Evolutionary conservation across 1,284 basidiomycete genomes (phyloP), one percentile per base, ranked within the genome.

Genomic region (Meripilus lineatus): DNA sequence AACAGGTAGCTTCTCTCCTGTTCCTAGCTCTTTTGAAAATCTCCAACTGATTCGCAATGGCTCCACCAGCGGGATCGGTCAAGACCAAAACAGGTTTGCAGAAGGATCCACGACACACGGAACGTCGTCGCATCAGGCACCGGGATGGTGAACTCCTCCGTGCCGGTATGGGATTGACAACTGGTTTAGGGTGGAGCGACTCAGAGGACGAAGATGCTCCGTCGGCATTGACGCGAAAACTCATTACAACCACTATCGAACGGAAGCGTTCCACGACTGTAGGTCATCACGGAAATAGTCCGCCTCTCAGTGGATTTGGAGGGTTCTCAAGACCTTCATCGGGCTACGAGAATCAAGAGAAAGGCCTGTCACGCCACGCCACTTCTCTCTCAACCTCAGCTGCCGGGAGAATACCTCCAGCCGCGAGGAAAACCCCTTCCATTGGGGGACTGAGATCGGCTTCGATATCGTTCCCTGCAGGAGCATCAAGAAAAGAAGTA

Each of bases 171-270:
- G 86, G 86, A 1, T 59, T 89, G 41, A 89, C 87, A 2, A 89
- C 86, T 3, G 86, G 86, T 0, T 65, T 89, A 10, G 86, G 86
- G 0, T 89, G 86, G 87, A 86, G 83, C 55, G 86, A 89, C 57
- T 84, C 81, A 49, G 85, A 89, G 66, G 87, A 89, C 59, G 87
- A 89, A 66, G 82, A 86, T 49, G 84, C 86, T 0, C 87, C 86
- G 1, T 86, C 83, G 1, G 71, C 79, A 5, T 72, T 89, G 15
- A 87, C 84, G 0, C 71, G 75, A 7, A 78, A 81, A 4, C 65
- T 88, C 11, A 86, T 84, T 7, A 63, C 67, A 0, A 71, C 78
- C 30, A 73, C 75, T 40, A 64, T 83, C n/a, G 67, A 77, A 0
- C 66, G 73, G 0, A 67, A 64, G 10, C 48, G 62, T 5, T 69